A percentile compares a stretch with the other conserved stretches of the same genome.
Conservation (phyloP, 139 green algal genomes). For the Spirogloea muscicola region DNA sequence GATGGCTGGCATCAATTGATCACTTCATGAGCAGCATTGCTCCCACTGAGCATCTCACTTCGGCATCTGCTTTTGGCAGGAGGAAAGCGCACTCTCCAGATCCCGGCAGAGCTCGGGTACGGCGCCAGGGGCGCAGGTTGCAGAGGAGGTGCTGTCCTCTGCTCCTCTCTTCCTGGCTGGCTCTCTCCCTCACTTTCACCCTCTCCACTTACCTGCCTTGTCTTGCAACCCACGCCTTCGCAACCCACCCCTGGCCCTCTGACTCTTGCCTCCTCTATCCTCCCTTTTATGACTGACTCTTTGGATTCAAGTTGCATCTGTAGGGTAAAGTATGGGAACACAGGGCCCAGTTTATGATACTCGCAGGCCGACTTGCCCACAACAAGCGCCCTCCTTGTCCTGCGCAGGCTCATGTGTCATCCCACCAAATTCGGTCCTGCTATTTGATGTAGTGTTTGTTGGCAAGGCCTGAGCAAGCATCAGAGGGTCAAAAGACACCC, state of each 20-base stretch:
- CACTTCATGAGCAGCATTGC: not conserved
- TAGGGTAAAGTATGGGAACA: not conserved
- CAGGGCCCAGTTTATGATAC: not conserved
- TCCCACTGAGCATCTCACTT: not conserved
- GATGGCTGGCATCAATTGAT: not conserved
- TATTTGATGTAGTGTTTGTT: conserved; percentile 52
- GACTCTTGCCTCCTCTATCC: not conserved
- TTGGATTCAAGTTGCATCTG: not conserved
- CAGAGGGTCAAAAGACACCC: too few species aligned
- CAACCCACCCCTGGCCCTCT: too few species aligned
- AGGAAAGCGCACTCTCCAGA: conserved; percentile 35
- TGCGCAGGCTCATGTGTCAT: conserved; percentile 44
- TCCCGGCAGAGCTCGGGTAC: conserved; percentile 41
- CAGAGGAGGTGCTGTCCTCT: conserved; percentile 24
- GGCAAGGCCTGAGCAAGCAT: conserved; percentile 31
- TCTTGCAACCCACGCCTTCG: too few species aligned
- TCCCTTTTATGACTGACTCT: not conserved
- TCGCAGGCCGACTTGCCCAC: not conserved
- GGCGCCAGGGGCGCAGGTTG: conserved; percentile 41
- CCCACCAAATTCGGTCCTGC: conserved; percentile 40
- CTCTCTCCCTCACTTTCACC: not conserved
- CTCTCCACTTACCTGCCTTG: not conserved
- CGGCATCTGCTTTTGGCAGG: conserved; percentile 7
- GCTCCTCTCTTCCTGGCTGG: not conserved
- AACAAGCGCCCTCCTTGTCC: not conserved